A percentile compares a stretch with the other conserved stretches of the same genome.
phyloP scores from a whole-genome alignment of 345 rosid genomes.

The Barbarea vulgaris region DNA sequence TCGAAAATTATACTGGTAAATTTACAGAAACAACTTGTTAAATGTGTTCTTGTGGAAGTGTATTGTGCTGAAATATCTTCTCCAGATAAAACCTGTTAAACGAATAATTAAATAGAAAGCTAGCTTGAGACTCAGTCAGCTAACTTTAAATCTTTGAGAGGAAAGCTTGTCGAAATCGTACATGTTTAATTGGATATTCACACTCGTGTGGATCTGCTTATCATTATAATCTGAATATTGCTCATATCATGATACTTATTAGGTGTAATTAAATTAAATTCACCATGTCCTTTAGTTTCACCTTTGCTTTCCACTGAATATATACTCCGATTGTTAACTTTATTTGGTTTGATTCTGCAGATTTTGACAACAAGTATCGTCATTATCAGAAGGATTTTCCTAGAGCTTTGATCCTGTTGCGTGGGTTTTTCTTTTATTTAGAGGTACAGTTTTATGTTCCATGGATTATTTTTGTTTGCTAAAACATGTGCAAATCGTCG shows the following conservation, averaged over 20 bases:
- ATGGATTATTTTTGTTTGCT: not conserved
- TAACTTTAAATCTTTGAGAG: not conserved
- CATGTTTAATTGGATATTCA: not conserved
- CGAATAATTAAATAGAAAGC: not conserved
- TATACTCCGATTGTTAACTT: not conserved
- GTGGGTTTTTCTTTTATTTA: constrained; percentile 78
- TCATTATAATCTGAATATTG: not conserved
- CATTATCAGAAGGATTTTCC: constrained; percentile 23
- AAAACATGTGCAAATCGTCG: not conserved
- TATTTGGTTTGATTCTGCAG: constrained; percentile 48
- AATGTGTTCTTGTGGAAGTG: constrained; percentile 6
- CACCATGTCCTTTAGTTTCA: not conserved
- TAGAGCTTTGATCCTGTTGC: constrained; percentile 59
- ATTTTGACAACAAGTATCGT: constrained; percentile 41
- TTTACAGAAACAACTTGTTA: not conserved
- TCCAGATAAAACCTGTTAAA: not conserved
- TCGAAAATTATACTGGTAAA: constrained; percentile 55
- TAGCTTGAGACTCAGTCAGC: not conserved
- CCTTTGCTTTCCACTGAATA: not conserved
- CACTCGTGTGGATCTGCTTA: not conserved
- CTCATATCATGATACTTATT: not conserved
- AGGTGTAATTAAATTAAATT: not conserved
- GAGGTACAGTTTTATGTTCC: constrained; percentile 49
- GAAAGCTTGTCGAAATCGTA: constrained; percentile 3
- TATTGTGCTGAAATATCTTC: constrained; percentile 7